phyloP scores from a whole-genome alignment of 2,329 filamentous ascomycete genomes.

The Didymosphaeria variabile region DNA sequence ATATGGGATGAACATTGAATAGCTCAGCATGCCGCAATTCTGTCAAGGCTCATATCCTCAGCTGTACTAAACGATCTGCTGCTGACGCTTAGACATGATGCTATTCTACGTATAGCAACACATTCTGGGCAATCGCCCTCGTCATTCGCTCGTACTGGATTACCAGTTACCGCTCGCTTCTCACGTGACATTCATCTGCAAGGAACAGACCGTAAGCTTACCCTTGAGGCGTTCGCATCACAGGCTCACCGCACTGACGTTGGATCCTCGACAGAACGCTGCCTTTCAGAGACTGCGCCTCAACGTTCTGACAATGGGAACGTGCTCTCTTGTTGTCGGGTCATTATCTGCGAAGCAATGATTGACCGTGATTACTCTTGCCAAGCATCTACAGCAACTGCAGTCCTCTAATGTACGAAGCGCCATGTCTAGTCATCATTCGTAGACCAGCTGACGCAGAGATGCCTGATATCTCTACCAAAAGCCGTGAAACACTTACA shows the following conservation, averaged over 20 bases:
- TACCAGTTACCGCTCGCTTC: not conserved
- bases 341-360: too few species aligned
- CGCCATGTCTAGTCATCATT: too few species aligned
- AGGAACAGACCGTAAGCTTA: constrained; percentile 8
- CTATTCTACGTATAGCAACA: not conserved
- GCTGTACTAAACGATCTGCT: not conserved
- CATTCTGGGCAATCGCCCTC: not conserved
- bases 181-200: not conserved
- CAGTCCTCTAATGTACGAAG: too few species aligned
- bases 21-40: not conserved
- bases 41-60: not conserved
- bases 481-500: too few species aligned
- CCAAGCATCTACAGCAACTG: too few species aligned
- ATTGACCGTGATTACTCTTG: too few species aligned
- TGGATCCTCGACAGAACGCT: not conserved
- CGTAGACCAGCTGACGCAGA: too few species aligned
- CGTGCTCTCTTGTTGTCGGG: not conserved
- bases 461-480: too few species aligned
- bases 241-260: not conserved
- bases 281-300: not conserved
- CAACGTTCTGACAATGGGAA: not conserved
- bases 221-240: too few species aligned
- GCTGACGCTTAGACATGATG: too few species aligned
- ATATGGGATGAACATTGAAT: too few species aligned
- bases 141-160: not conserved